A percentile compares a stretch with the other conserved stretches of the same genome.
phyloP scores from a whole-genome alignment of 352 stramenopile species.

The Chrysophaeum taylorii region DNA sequence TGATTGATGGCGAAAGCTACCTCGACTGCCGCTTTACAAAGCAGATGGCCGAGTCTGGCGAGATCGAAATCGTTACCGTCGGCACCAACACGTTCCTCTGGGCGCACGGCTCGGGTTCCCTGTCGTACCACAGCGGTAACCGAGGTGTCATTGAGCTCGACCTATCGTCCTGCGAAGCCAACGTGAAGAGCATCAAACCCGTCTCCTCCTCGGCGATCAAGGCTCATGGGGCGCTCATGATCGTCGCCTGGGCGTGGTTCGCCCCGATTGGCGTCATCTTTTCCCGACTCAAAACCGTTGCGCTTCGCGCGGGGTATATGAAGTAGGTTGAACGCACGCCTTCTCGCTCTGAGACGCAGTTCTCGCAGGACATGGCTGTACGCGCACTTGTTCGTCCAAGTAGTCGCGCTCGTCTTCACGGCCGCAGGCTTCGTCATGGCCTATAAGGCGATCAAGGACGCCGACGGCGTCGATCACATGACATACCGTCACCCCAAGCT shows the following conservation, averaged over 20 bases:
- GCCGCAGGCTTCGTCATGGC: background rate
- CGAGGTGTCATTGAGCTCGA: no score
- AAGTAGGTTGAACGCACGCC: no score
- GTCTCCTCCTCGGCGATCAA: background rate
- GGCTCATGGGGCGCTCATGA: background rate
- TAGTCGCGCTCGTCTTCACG: background rate
- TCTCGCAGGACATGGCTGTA: background rate
- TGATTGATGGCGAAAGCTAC: no score
- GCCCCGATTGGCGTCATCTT: background rate
- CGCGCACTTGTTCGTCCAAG: background rate
- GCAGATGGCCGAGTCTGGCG: no score
- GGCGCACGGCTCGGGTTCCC: no score
- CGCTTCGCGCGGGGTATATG: no score
- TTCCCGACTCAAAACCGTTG: background rate
- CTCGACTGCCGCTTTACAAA: no score
- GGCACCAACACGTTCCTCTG: no score
- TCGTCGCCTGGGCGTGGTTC: background rate
- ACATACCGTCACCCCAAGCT: background rate
- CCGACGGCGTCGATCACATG: background rate
- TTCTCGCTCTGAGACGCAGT: background rate
- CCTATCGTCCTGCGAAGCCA: no score
- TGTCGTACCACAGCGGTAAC: no score
- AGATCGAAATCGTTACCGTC: no score
- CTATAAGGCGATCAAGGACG: background rate
- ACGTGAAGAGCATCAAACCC: no score